Percentiles rank a stretch among this genome's conserved stretches.
These are phyloP conservation scores for Acacia acuminata DNA, from an alignment of 306 rosid genomes.

Conservation along the genomic window DNA sequence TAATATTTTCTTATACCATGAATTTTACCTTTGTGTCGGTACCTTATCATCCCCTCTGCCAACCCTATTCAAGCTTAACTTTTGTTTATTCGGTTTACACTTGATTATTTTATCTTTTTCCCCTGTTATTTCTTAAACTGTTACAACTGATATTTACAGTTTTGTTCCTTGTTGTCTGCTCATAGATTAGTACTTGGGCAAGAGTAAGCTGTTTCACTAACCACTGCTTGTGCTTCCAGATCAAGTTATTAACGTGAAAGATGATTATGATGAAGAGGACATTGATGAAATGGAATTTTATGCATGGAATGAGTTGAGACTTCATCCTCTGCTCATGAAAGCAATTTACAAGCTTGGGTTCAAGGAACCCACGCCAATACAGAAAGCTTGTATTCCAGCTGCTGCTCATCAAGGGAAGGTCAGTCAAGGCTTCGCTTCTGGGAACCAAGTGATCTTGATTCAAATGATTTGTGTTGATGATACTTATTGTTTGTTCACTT, in stretches of 20 bases:
- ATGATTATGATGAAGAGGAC: constrained; percentile 46
- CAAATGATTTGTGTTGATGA: constrained; percentile 16
- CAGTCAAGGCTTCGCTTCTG: constrained; percentile 39
- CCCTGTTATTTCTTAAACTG: not conserved
- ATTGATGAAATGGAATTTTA: constrained; percentile 72
- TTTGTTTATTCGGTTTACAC: not conserved
- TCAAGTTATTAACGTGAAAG: constrained; percentile 40
- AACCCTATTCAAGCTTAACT: not conserved
- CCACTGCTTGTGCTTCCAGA: constrained; percentile 36
- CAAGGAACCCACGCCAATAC: constrained; percentile 92
- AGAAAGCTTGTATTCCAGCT: constrained; percentile 91
- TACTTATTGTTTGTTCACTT: constrained; percentile 25
- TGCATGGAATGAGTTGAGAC: constrained; percentile 93
- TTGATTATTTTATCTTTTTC: not conserved
- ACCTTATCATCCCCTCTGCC: not conserved
- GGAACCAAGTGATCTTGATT: constrained; percentile 6
- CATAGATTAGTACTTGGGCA: not conserved
- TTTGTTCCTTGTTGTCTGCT: not conserved
- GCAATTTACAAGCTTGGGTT: constrained; percentile 79
- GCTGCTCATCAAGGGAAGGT: constrained; percentile 99
- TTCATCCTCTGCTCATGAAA: constrained; percentile 80
- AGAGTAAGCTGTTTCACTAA: constrained; percentile 13
- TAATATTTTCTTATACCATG: not conserved
- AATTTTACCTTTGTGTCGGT: not conserved
- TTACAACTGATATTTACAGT: too few species aligned